A percentile compares a stretch with the other conserved stretches of the same genome.
phyloP scores from a whole-genome alignment of 352 stramenopile species.

The Globisporangium iwayamae region DNA sequence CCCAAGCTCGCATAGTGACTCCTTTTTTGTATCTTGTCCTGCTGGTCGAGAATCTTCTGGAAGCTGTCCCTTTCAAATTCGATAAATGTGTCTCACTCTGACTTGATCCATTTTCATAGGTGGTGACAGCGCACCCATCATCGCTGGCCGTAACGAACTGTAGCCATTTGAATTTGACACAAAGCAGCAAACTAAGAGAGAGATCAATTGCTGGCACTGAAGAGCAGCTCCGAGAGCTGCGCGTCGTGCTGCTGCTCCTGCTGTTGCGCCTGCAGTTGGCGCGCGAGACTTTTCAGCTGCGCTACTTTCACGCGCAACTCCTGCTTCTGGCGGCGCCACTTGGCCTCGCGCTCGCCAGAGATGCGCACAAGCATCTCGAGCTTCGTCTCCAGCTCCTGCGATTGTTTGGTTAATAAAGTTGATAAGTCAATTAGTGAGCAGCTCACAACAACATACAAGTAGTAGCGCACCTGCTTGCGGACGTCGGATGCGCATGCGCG shows the following conservation, averaged over 20 bases:
- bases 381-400: constrained; percentile 14
- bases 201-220: neutral
- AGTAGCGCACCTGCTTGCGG: constrained; percentile 11
- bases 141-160: neutral
- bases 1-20: too few species aligned
- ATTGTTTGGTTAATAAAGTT: too few species aligned
- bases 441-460: neutral
- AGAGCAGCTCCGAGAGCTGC: constrained; percentile 19
- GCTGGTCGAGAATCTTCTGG: constrained; percentile 16
- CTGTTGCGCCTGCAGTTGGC: constrained; percentile 22
- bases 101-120: neutral
- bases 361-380: constrained; percentile 8
- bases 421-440: too few species aligned
- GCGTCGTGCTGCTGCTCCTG: constrained; percentile 24
- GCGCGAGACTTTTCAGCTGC: constrained; percentile 24
- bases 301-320: constrained; percentile 16
- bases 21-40: neutral
- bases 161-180: constrained; percentile 13
- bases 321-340: constrained; percentile 17
- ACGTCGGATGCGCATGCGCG: constrained; percentile 3
- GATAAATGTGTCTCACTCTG: constrained; percentile 1
- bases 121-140: neutral
- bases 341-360: constrained; percentile 3
- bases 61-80: constrained; percentile 2
- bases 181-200: neutral